These are phyloP conservation scores for Blastomyces parvus DNA, from an alignment of 2,329 filamentous ascomycete species.

Conservation along the genomic window DNA sequence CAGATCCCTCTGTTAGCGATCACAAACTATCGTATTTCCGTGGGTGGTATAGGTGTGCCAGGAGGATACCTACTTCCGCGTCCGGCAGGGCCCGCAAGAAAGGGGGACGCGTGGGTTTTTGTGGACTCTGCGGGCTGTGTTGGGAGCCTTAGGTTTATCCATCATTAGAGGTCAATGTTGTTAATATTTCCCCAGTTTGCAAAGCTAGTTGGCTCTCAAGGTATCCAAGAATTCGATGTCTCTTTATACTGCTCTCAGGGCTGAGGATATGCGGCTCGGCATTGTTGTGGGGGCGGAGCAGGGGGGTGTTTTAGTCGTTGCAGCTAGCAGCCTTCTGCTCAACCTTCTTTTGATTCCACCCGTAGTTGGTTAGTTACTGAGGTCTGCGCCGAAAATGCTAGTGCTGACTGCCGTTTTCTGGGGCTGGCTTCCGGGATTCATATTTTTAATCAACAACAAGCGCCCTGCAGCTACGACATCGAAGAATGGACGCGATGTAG, in stretches of 20 bases:
- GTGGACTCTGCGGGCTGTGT: background rate
- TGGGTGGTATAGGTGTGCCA: background rate
- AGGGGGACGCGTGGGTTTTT: slow-evolving; percentile 3
- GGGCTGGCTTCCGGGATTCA: too few relatives aligned
- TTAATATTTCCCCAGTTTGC: background rate
- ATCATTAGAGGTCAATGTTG: background rate
- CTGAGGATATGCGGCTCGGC: background rate
- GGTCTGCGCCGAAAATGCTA: background rate
- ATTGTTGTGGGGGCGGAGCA: background rate
- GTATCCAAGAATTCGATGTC: background rate
- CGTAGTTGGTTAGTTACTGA: too few relatives aligned
- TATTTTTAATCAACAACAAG: background rate
- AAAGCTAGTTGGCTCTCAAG: background rate
- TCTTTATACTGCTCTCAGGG: background rate
- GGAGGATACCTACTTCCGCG: slow-evolving; percentile 1
- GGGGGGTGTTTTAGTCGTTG: too few relatives aligned
- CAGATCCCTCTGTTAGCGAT: background rate
- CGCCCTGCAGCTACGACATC: background rate
- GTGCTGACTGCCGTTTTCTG: background rate
- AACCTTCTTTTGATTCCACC: background rate
- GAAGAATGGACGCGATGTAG: background rate
- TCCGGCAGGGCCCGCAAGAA: slow-evolving; percentile 2
- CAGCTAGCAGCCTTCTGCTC: background rate
- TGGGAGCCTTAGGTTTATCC: background rate
- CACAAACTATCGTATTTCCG: background rate